Percentiles rank a stretch among this genome's conserved stretches.
Evolutionary conservation across 2,329 filamentous ascomycete species (phyloP).

Genomic region (Pseudogymnoascus sp.): DNA sequence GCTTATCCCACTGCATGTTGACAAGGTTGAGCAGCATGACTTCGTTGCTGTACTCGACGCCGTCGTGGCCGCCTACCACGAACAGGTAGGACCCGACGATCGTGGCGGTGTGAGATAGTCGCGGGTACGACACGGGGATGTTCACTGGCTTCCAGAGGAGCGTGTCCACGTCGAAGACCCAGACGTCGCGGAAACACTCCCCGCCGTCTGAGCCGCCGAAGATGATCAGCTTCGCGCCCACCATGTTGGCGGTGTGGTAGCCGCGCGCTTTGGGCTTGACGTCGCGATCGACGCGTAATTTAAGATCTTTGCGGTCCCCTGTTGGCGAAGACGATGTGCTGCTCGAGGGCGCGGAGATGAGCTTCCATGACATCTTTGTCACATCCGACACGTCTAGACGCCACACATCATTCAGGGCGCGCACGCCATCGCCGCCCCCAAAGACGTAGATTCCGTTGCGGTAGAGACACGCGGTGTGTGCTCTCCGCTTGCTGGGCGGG

Average conservation of each 20-base stretch:
- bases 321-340: slow-evolving; percentile 17
- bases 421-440: slow-evolving; percentile 60
- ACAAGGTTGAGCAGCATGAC: slow-evolving; percentile 60
- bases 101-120: slow-evolving; percentile 59
- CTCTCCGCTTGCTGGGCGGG: slow-evolving; percentile 51
- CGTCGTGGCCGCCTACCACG: slow-evolving; percentile 61
- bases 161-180: slow-evolving; percentile 61
- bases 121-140: slow-evolving; percentile 50
- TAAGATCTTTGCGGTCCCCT: slow-evolving; percentile 17
- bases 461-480: slow-evolving; percentile 63
- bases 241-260: slow-evolving; percentile 66
- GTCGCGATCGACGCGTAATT: slow-evolving; percentile 23
- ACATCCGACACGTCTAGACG: slow-evolving; percentile 57
- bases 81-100: slow-evolving; percentile 63
- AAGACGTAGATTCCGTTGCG: slow-evolving; percentile 66
- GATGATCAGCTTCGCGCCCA: slow-evolving; percentile 62
- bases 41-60: slow-evolving; percentile 60
- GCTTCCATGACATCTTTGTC: slow-evolving; percentile 58
- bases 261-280: slow-evolving; percentile 53
- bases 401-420: slow-evolving; percentile 64
- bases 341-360: slow-evolving; percentile 39
- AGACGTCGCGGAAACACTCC: slow-evolving; percentile 65
- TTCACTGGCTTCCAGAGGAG: slow-evolving; percentile 50
- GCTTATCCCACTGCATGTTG: slow-evolving; percentile 64
- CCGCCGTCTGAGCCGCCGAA: slow-evolving; percentile 62